Evolutionary conservation across 441 rosid species (phyloP).

Genomic region (Kokia cookei): DNA sequence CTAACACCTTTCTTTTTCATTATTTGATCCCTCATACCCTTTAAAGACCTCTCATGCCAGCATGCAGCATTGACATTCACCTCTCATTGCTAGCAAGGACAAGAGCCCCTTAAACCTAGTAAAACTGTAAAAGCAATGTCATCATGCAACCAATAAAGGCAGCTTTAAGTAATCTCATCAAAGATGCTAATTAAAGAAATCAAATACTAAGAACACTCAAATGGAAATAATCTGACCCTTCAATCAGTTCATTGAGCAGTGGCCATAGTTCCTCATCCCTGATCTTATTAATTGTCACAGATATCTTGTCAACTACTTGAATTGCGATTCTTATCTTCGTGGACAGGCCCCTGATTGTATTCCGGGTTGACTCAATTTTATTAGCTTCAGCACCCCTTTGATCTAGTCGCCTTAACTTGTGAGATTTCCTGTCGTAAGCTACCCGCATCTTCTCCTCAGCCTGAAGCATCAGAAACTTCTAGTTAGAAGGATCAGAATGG

Average conservation of each 20-base stretch:
- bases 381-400: constrained; percentile 76
- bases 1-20: background rate
- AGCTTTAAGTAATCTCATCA: background rate
- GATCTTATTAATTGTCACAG: constrained; percentile 79
- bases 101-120: background rate
- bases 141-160: background rate
- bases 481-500: background rate
- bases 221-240: constrained; percentile 53
- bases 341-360: constrained; percentile 53
- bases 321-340: constrained; percentile 84
- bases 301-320: constrained; percentile 82
- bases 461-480: constrained; percentile 27
- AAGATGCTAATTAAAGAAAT: background rate
- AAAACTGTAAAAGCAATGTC: background rate
- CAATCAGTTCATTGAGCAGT: constrained; percentile 70
- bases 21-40: background rate
- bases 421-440: constrained; percentile 59
- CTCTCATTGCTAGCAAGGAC: background rate
- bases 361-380: constrained; percentile 57
- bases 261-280: constrained; percentile 99
- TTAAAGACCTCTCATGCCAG: background rate
- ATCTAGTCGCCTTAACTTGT: constrained; percentile 65
- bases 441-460: constrained; percentile 89
- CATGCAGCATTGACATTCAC: background rate
- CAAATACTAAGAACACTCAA: background rate